Evolutionary conservation across 2,329 filamentous ascomycete species (phyloP).

Genomic region (Lachnellula cervina): DNA sequence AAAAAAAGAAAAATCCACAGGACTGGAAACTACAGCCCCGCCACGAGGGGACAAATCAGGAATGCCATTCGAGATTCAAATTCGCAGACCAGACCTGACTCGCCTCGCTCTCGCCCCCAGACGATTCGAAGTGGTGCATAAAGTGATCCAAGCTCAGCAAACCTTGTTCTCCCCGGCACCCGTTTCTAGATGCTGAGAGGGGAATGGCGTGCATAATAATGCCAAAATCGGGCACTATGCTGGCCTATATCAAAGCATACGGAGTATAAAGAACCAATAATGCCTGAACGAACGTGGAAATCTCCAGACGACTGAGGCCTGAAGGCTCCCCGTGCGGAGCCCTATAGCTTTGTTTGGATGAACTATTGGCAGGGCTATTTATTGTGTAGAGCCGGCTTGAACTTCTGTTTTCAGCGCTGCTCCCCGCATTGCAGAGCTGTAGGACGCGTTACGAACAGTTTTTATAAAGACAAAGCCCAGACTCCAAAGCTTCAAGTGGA

Average conservation of each 20-base stretch:
- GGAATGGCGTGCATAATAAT: slow-evolving; percentile 23
- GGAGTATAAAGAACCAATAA: slow-evolving; percentile 1
- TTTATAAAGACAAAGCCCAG: background rate
- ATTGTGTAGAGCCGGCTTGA: slow-evolving; percentile 9
- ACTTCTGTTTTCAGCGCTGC: background rate
- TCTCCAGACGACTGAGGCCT: slow-evolving; percentile 12
- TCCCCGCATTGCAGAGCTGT: slow-evolving; percentile 2
- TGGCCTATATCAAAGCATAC: slow-evolving; percentile 8
- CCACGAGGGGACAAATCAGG: background rate
- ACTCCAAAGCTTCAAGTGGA: too few species aligned
- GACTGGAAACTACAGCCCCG: background rate
- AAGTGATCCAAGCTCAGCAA: slow-evolving; percentile 13
- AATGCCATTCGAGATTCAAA: background rate
- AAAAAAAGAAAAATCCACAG: background rate
- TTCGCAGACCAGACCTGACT: background rate
- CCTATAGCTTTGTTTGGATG: background rate
- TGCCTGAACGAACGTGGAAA: slow-evolving; percentile 18
- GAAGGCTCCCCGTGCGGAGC: background rate
- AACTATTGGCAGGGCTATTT: slow-evolving; percentile 19
- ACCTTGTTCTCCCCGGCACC: slow-evolving; percentile 5
- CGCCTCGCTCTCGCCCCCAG: background rate
- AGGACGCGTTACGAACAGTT: background rate
- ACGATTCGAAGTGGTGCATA: background rate
- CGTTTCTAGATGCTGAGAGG: slow-evolving; percentile 1
- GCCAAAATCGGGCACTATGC: slow-evolving; percentile 11